Evolutionary conservation across 306 rosid genomes (phyloP), one percentile per base, ranked within the genome.

Genomic region (Erythrophleum fordii): DNA sequence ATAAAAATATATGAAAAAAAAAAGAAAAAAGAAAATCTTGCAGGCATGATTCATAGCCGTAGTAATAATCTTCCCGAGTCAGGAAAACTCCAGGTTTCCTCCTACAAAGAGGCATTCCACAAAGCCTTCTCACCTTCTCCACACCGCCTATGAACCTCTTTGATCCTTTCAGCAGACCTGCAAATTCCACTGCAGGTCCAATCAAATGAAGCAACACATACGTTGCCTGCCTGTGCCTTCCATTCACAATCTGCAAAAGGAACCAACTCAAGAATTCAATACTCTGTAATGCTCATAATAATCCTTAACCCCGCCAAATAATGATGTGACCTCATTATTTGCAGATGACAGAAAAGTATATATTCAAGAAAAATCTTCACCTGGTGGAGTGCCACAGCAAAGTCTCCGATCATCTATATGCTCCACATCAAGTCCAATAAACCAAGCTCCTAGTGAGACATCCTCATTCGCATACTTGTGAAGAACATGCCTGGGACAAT

Each of bases 171-270:
- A 1, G 97, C 97, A 6, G 99, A 93, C 83, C 91, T 87, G 76
- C 99, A 96, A 69, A 96, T 96, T 83, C 99, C 99, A 61, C 98
- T 96, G 88, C 99, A 96, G 29, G 86, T 96, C 99, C 99, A 96
- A 77, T 96, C 99, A 58, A 90, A 96, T 16, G 98, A 93, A 42
- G 99, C 99, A 35, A 96, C 98, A 69, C 99, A 96, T 8, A 84
- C 76, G 53, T 96, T 96, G 20, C 99, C 99, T 44, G 99, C 99
- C 75, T 93, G 99, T 2, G 99, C 99, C 88, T 96, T 96, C 99
- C 99, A 96, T 80, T 96, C 99, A 83, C 99, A 96, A 85, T 96
- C 99, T 96, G 92, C 89, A 88, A 14, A 8, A 52, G 48, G 26
- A 23, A 79, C 51, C 69, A 60, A 11, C 51, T 53, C 42, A 29